phyloP scores from a whole-genome alignment of 352 stramenopile species.

The Thalassiosira mediterranea region DNA sequence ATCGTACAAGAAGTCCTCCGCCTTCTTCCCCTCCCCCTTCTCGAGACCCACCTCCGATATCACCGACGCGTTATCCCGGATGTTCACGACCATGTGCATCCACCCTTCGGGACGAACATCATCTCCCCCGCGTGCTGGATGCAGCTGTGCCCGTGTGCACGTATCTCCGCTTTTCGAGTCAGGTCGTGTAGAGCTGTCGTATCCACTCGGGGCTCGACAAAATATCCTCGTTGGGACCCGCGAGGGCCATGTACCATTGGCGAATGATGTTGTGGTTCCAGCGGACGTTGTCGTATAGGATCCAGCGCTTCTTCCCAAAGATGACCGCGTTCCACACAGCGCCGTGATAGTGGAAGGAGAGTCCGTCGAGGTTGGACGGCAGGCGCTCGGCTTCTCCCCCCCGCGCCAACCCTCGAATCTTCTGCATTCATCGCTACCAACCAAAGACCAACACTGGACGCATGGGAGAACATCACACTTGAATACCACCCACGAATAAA shows the following conservation, averaged over 20 bases:
- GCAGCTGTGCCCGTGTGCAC: slow-evolving; percentile 48
- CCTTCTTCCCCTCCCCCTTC: slow-evolving; percentile 37
- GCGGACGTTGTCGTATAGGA: slow-evolving; percentile 47
- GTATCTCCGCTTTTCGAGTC: slow-evolving; percentile 39
- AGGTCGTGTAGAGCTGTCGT: slow-evolving; percentile 37
- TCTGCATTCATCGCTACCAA: too few relatives aligned
- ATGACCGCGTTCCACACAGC: slow-evolving; percentile 48
- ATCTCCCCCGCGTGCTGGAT: slow-evolving; percentile 52
- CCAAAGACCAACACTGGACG: too few relatives aligned
- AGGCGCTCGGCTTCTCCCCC: too few relatives aligned
- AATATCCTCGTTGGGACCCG: background rate
- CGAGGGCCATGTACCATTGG: slow-evolving; percentile 3
- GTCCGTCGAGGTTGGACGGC: slow-evolving; percentile 41
- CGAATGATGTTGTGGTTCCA: slow-evolving; percentile 32
- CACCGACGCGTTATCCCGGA: slow-evolving; percentile 55
- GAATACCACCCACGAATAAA: too few relatives aligned
- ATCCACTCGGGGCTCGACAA: slow-evolving; percentile 40
- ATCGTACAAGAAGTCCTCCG: slow-evolving; percentile 47
- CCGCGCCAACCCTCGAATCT: too few relatives aligned
- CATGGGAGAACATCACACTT: too few relatives aligned
- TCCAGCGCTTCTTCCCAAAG: slow-evolving; percentile 50
- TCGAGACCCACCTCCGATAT: slow-evolving; percentile 50
- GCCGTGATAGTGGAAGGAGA: slow-evolving; percentile 48
- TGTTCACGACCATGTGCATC: slow-evolving; percentile 59
- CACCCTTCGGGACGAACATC: slow-evolving; percentile 52